A percentile compares a stretch with the other conserved stretches of the same genome.
Conservation (phyloP, 1,284 basidiomycete genomes). For the Lentinula novae-zelandiae region DNA sequence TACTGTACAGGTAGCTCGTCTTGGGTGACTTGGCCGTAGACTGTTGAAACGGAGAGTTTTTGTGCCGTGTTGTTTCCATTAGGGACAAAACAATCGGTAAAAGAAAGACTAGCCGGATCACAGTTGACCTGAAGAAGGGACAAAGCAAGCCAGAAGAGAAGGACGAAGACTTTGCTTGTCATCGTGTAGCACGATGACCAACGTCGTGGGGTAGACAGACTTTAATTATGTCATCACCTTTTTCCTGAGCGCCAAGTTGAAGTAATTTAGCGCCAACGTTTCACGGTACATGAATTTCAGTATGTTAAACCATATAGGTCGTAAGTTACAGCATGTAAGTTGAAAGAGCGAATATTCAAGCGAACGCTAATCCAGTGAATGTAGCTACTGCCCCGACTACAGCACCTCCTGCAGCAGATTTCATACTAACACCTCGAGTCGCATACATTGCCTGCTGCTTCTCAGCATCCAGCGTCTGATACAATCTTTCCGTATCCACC, state of each 20-base stretch:
- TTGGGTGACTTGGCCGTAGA: slow-evolving; percentile 72
- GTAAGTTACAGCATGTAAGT: too few species aligned
- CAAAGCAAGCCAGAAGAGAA: slow-evolving; percentile 9
- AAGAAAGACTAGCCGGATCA: slow-evolving; percentile 49
- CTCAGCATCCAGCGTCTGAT: slow-evolving; percentile 30
- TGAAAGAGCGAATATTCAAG: slow-evolving; percentile 16
- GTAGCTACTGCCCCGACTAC: slow-evolving; percentile 40
- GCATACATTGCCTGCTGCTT: slow-evolving; percentile 19
- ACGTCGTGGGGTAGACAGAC: neutral
- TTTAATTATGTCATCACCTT: neutral
- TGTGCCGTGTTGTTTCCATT: slow-evolving; percentile 39
- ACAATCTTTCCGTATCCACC: slow-evolving; percentile 31
- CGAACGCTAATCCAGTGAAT: slow-evolving; percentile 39
- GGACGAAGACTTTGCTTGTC: slow-evolving; percentile 7
- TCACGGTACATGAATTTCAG: neutral
- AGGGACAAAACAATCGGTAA: slow-evolving; percentile 55
- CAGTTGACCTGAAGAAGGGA: slow-evolving; percentile 28
- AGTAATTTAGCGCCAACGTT: neutral
- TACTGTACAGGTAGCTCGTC: slow-evolving; percentile 38
- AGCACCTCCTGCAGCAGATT: slow-evolving; percentile 34
- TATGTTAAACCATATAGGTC: neutral
- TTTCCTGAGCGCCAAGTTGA: neutral
- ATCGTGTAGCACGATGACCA: slow-evolving; percentile 9
- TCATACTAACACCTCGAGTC: slow-evolving; percentile 22
- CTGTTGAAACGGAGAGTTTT: slow-evolving; percentile 64